Percentiles rank a stretch among this genome's conserved stretches.
Conservation (phyloP, 108 stramenopile species). For the Nannochloropsis gaditana region DNA sequence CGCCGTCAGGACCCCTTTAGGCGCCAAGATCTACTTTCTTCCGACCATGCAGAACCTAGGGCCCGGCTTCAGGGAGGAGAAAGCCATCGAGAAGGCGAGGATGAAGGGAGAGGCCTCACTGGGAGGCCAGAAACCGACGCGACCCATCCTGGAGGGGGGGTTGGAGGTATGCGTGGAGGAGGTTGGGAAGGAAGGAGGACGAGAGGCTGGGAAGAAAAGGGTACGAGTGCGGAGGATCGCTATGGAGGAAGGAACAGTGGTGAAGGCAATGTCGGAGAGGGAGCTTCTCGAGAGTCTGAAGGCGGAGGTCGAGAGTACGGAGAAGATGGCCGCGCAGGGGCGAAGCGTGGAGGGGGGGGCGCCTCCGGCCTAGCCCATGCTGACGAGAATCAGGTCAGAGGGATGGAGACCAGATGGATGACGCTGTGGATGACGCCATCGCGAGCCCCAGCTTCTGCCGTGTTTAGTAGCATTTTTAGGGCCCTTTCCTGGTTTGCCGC, state of each 20-base stretch:
- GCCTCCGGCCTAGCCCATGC: neutral
- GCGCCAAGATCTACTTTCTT: constrained; percentile 8
- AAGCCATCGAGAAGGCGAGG: neutral
- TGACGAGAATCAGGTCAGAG: no score
- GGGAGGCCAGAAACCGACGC: neutral
- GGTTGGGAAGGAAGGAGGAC: neutral
- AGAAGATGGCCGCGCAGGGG: neutral
- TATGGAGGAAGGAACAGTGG: constrained; percentile 5
- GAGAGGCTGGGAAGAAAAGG: neutral
- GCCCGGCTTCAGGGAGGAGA: constrained; percentile 2
- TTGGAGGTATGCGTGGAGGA: constrained; percentile 13
- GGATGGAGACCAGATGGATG: no score
- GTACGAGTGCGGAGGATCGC: constrained; percentile 4
- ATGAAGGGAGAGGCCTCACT: neutral
- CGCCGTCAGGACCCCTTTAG: neutral
- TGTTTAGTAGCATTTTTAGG: no score
- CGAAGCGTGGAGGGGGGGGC: neutral
- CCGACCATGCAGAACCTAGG: neutral
- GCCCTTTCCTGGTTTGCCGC: no score
- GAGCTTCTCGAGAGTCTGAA: neutral
- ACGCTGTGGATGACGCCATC: no score
- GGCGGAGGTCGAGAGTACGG: neutral
- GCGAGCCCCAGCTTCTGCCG: no score
- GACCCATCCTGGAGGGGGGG: neutral
- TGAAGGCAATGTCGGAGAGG: constrained; percentile 14